Conservation (phyloP, 805 yeast species). For the Starmerella gropengiesseri region DNA sequence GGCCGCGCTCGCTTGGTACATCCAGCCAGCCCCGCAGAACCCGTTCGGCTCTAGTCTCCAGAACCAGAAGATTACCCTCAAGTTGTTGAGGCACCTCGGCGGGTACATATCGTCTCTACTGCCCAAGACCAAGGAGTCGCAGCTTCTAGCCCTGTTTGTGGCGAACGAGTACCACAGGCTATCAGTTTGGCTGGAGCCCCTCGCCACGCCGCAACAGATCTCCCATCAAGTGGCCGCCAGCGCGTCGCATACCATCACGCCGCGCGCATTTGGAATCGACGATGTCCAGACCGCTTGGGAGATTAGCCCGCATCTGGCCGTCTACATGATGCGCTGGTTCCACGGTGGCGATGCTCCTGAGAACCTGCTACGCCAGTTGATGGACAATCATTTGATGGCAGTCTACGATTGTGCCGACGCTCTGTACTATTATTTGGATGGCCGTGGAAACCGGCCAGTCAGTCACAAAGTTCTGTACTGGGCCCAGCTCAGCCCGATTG, state of each 20-base stretch:
- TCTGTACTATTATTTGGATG: conserved; percentile 40
- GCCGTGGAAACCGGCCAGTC: conserved; percentile 26
- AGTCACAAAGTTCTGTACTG: conserved; percentile 42
- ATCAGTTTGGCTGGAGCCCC: conserved; percentile 66
- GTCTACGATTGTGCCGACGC: conserved; percentile 50
- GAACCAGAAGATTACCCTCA: conserved; percentile 58
- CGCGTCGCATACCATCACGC: not conserved
- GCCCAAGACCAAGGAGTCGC: conserved; percentile 19
- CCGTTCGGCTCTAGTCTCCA: conserved; percentile 80
- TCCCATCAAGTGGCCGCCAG: not conserved
- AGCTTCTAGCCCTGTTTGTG: conserved; percentile 50
- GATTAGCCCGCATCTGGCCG: conserved; percentile 62
- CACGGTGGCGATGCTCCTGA: conserved; percentile 23
- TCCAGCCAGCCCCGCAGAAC: conserved; percentile 41
- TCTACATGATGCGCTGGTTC: conserved; percentile 36
- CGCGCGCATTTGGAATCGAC: conserved; percentile 19
- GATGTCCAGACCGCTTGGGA: conserved; percentile 48
- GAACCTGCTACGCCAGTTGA: conserved; percentile 36
- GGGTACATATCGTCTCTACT: conserved; percentile 37
- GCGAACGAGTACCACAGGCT: conserved; percentile 65
- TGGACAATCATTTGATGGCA: conserved; percentile 47
- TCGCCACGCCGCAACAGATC: conserved; percentile 23
- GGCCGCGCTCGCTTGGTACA: conserved; percentile 74
- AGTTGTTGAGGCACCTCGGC: conserved; percentile 33
- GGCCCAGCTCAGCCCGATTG: conserved; percentile 70